Base-by-base conservation (phyloP, 768 basidiomycete genomes). In the Tephrocybe sp. region DNA sequence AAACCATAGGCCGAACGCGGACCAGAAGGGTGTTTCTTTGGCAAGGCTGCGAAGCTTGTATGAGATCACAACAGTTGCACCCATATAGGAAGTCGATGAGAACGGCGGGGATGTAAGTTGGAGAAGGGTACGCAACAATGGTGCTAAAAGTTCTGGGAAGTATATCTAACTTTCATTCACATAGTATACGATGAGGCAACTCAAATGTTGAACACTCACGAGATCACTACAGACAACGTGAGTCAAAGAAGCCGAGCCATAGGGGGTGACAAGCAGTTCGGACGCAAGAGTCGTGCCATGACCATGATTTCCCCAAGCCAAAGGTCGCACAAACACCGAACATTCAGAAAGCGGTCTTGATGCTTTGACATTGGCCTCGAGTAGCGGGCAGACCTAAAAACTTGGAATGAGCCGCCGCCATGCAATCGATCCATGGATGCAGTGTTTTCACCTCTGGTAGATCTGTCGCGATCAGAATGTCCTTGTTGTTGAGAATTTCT, bases 141-240 rank as follows among this genome's bases (percentile, higher is more conserved):
- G 88, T 0, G 83, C 88, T 10, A 91, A 74, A 1, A 95, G 79
- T 51, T 89, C 82, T 0, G 90, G 88, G 61, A 94, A 94, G 67
- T 95, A 95, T 11, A 95, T 80, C 88, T 93, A 50, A 24, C 44
- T 51, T 36, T 54, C n/a, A n/a, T n/a, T 51, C 26, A 49, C 41
- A 48, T n/a, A 53, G 25, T 57, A 26, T 18, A 15, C 34, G 34
- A 17, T 32, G 38, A 45, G 36, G 23, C 34, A 48, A 34, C 26
- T 21, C 10, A n/a, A 21, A 32, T 21, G 33, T 30, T 12, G 32
- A 30, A 51, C 34, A 76, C 84, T 62, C 69, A 90, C 90, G 48
- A 94, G 76, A 68, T 93, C 91, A 63, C 92, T 93, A 67, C 90
- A 90, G 18, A 93, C 65, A 39, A 94, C 77, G 61, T 90, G 88